phyloP scores from a whole-genome alignment of 1,139 yeast species.

The Geotrichum citri-aurantii region DNA sequence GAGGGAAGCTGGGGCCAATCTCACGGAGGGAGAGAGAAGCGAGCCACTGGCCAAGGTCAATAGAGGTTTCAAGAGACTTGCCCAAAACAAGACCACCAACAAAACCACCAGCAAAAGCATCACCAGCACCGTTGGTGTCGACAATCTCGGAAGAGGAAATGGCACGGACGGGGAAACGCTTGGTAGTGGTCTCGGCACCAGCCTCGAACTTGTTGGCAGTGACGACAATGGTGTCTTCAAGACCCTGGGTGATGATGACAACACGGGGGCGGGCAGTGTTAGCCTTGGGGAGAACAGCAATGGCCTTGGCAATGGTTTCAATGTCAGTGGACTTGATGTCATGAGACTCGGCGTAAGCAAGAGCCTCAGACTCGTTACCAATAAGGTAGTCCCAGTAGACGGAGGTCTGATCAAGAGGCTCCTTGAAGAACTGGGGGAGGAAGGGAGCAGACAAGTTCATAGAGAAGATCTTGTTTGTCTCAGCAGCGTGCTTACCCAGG shows the following conservation, averaged over 20 bases:
- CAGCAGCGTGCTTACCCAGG: slow-evolving; percentile 88
- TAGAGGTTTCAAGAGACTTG: slow-evolving; percentile 51
- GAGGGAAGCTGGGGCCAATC: slow-evolving; percentile 91
- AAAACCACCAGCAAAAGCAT: slow-evolving; percentile 98
- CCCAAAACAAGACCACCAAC: slow-evolving; percentile 82
- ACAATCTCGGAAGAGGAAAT: slow-evolving; percentile 61
- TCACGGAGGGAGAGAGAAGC: slow-evolving; percentile 89
- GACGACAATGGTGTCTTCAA: slow-evolving; percentile 76
- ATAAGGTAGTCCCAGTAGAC: slow-evolving; percentile 89
- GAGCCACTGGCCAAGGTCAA: slow-evolving; percentile 95
- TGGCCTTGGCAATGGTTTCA: slow-evolving; percentile 69
- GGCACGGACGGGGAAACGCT: slow-evolving; percentile 62
- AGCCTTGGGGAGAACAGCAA: slow-evolving; percentile 74
- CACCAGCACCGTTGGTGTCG: slow-evolving; percentile 99
- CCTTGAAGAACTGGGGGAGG: slow-evolving; percentile 92
- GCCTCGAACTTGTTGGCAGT: slow-evolving; percentile 33
- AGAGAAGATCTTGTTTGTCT: slow-evolving; percentile 71
- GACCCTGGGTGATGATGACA: slow-evolving; percentile 87
- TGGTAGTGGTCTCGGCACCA: slow-evolving; percentile 44
- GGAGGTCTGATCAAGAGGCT: slow-evolving; percentile 69
- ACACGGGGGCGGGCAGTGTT: slow-evolving; percentile 69
- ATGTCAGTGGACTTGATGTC: slow-evolving; percentile 56
- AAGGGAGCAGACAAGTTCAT: slow-evolving; percentile 95
- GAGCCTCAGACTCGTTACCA: slow-evolving; percentile 97
- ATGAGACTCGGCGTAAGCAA: slow-evolving; percentile 85